Evolutionary conservation across 129 eudicot species (phyloP).

Genomic region (Arctium lappa): DNA sequence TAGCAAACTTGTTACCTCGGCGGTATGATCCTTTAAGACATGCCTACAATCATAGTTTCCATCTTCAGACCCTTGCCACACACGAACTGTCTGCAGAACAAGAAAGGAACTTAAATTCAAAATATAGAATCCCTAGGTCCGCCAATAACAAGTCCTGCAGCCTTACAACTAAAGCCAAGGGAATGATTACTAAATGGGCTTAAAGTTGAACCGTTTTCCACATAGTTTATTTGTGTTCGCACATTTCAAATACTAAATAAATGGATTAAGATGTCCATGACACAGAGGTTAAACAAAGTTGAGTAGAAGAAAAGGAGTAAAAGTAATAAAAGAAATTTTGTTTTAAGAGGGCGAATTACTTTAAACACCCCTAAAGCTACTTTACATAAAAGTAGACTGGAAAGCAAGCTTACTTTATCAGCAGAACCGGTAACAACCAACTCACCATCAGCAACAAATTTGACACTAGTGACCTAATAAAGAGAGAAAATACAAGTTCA

Average conservation of each 20-base stretch:
- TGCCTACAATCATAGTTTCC: conserved; percentile 82
- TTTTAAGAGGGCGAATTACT: background rate
- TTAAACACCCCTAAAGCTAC: background rate
- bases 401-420: conserved; percentile 61
- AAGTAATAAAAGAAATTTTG: background rate
- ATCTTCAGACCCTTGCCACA: conserved; percentile 86
- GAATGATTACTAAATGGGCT: background rate
- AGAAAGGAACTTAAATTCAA: conserved; percentile 1
- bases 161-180: background rate
- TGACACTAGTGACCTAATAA: conserved; percentile 80
- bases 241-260: background rate
- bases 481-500: conserved; percentile 9
- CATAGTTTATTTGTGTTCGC: background rate
- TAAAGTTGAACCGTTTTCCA: background rate
- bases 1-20: conserved; percentile 53
- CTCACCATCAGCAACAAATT: conserved; percentile 82
- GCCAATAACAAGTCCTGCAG: background rate
- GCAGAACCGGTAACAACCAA: conserved; percentile 84
- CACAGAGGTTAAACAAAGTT: background rate
- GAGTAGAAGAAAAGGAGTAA: background rate
- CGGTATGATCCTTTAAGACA: conserved; percentile 79
- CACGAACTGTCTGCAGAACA: conserved; percentile 76
- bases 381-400: background rate
- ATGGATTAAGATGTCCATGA: background rate
- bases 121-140: background rate